These are phyloP conservation scores for Violaceomyces palustris DNA, from an alignment of 1,284 basidiomycete species.

Conservation along the genomic window DNA sequence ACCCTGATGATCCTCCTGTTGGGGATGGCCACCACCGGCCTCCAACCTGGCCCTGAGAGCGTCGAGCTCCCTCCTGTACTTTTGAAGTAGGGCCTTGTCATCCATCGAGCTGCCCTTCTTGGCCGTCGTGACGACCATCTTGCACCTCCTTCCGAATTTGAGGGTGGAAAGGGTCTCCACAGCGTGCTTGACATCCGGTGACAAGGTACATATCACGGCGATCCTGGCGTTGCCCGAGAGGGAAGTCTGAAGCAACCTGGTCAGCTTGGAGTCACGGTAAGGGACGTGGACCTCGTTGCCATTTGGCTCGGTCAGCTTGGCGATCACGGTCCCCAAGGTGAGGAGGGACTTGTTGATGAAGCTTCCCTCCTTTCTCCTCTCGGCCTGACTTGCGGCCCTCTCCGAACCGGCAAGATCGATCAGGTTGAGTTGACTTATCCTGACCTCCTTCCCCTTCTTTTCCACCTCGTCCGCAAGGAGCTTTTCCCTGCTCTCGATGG, in stretches of 20 bases:
- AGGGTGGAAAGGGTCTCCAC: constrained; percentile 59
- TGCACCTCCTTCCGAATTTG: constrained; percentile 60
- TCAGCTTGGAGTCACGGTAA: constrained; percentile 60
- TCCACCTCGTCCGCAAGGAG: not conserved
- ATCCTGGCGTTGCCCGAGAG: constrained; percentile 59
- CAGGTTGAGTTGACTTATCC: constrained; percentile 55
- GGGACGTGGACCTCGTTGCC: constrained; percentile 55
- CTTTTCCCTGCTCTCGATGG: constrained; percentile 44
- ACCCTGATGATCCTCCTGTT: too few relatives aligned
- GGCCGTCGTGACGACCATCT: constrained; percentile 60
- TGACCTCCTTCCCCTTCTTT: constrained; percentile 22
- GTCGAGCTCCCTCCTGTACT: constrained; percentile 46
- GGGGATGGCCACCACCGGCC: constrained; percentile 8
- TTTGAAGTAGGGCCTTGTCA: constrained; percentile 47
- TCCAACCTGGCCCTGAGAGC: constrained; percentile 36
- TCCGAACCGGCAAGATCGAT: constrained; percentile 61
- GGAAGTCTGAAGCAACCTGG: constrained; percentile 59
- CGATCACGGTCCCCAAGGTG: constrained; percentile 59
- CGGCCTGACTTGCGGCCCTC: constrained; percentile 58
- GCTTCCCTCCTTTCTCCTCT: constrained; percentile 58
- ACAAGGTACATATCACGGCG: constrained; percentile 60
- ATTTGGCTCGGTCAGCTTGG: constrained; percentile 57
- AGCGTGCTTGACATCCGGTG: constrained; percentile 56
- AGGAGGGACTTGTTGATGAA: constrained; percentile 54
- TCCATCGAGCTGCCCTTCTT: constrained; percentile 56